Evolutionary conservation across 345 rosid species (phyloP).

Genomic region (Murraya koenigii): DNA sequence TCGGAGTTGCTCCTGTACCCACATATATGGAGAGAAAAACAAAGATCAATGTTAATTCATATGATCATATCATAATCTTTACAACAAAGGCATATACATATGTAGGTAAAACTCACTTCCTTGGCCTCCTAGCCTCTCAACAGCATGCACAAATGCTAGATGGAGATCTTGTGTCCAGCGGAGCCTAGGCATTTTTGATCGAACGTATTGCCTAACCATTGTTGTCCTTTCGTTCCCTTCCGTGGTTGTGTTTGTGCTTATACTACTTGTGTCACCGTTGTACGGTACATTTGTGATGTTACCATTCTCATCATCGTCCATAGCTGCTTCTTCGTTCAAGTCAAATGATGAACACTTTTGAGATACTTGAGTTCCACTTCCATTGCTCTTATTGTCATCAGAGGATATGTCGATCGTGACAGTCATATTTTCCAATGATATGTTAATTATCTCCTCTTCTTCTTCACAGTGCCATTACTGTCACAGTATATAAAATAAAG

Average conservation of each 20-base stretch:
- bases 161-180: slow-evolving; percentile 93
- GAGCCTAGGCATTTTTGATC: slow-evolving; percentile 76
- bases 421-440: slow-evolving; percentile 9
- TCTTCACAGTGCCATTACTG: too few relatives aligned
- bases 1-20: slow-evolving; percentile 76
- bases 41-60: background rate
- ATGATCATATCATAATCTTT: too few relatives aligned
- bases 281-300: background rate
- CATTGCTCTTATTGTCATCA: slow-evolving; percentile 25
- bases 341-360: slow-evolving; percentile 36
- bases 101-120: slow-evolving; percentile 51
- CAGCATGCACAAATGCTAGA: slow-evolving; percentile 68
- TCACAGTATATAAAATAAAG: background rate
- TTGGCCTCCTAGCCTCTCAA: slow-evolving; percentile 81
- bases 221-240: slow-evolving; percentile 22
- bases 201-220: slow-evolving; percentile 63
- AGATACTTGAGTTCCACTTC: slow-evolving; percentile 15
- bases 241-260: slow-evolving; percentile 8
- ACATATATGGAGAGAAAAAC: background rate
- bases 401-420: slow-evolving; percentile 19
- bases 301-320: slow-evolving; percentile 18
- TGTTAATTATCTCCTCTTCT: too few relatives aligned
- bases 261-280: slow-evolving; percentile 13
- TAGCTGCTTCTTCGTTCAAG: slow-evolving; percentile 38
- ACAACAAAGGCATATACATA: background rate